Base-by-base conservation (phyloP, 495 filamentous ascomycete species). In the Opeltia flavorubescens region DNA sequence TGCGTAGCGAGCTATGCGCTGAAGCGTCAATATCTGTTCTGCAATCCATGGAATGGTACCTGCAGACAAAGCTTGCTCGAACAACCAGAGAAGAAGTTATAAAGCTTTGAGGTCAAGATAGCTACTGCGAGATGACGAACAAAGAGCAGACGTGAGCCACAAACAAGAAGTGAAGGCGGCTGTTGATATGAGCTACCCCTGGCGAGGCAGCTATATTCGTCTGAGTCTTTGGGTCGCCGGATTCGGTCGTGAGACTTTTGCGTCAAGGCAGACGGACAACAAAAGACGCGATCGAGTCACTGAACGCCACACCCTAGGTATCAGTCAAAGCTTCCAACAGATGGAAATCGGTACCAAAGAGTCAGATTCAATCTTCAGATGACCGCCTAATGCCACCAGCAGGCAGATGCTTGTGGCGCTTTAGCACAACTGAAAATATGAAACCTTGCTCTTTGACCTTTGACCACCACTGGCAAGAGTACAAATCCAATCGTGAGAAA, bases 401-500 rank as follows among this genome's bases (percentile, higher is more conserved):
- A 33, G 42, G 42, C 42, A 44, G 42, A 48, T 43, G 26, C 35
- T 33, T 44, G 50, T 53, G 49, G 36, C 34, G 46, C 23, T 21
- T 31, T 13, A 5, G 36, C 26, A 28, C 26, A 45, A 27, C 23
- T 27, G 49, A 53, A 33, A 30, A 43, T 28, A 34, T 17, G 12
- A 18, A 30, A 29, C 5, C 12, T 18, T 15, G 35, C 46, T 47
- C 39, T 38, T 30, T 31, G 18, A 25, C 8, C 25, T 28, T 28
- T 35, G 51, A 51, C 11, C 17, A 7, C 41, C 23, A 42, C 44
- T 42, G 49, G 48, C 51, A 43, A 27, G 13, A 33, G 26, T 54
- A 54, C 52, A 52, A 48, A 40, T 58, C 55, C 54, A 58, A 52
- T 55, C 43, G 55, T 41, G 25, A 48, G 47, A 44, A 49, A 58